Evolutionary conservation across 2,329 filamentous ascomycete species (phyloP), one percentile per base, ranked within the genome.

Genomic region (Neonectria punicea): DNA sequence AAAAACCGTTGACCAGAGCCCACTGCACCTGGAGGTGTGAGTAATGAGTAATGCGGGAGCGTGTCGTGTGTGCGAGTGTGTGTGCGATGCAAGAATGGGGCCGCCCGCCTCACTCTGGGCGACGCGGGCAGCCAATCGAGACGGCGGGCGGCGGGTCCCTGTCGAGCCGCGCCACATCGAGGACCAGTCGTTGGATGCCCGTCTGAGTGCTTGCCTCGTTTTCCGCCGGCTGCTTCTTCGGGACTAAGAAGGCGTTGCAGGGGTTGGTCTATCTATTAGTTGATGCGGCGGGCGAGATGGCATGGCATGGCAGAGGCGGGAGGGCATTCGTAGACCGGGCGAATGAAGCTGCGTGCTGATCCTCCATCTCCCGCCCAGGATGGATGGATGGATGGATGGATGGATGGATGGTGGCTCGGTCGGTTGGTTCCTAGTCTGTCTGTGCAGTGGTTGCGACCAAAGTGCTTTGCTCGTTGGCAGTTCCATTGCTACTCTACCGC

Each of bases 201-300:
- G 71, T 70, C 64, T 66, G 68, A 30, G 49, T 70, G 72, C 64
- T 74, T 74, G 73, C 73, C 73, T 74, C 71, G 67, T 74, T 72
- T 74, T 73, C 65, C 57, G 57, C 56, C 51, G 51, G 41, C 47
- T 34, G 60, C 47, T 46, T 60, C 36, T 49, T 22, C 43, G 25
- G 46, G 56, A 51, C 49, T 44, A 54, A 61, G 20, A 30, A 51
- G 32, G 53, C 39, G 44, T 30, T 51, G 47, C 58, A 58, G 58
- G 63, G 58, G 63, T 14, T 7, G 25, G 51, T 36, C 32, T 39
- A 39, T 36, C 32, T 39, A 39, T 50, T 55, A 49, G 28, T 49
- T 47, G 32, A 61, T 57, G 53, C 49, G 56, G 62, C 58, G 53
- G 56, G 50, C 62, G 57, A 55, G 61, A 60, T 64, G 61, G 62